phyloP scores from a whole-genome alignment of 768 basidiomycete species.

The Mrakia gelida region DNA sequence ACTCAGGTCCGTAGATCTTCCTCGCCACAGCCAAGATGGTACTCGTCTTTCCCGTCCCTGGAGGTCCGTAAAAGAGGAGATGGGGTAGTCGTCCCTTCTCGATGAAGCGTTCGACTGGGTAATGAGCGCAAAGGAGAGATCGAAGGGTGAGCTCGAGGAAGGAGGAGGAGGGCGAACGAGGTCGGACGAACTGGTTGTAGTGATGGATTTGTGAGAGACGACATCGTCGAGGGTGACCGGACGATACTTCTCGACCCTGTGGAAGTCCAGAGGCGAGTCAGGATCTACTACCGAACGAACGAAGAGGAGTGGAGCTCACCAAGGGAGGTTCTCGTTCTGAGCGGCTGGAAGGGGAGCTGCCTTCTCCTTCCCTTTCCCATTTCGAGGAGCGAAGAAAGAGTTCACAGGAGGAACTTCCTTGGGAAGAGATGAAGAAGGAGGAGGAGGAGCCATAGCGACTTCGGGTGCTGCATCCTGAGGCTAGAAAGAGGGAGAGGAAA shows the following conservation, averaged over 20 bases:
- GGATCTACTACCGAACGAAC: neutral
- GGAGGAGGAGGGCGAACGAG: neutral
- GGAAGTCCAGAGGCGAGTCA: neutral
- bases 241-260: conserved; percentile 96
- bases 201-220: conserved; percentile 95
- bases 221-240: conserved; percentile 88
- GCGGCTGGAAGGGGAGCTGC: neutral
- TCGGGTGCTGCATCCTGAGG: neutral
- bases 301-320: neutral
- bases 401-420: neutral
- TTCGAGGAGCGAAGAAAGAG: conserved; percentile 12
- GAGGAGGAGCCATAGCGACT: neutral
- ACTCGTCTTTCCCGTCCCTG: conserved; percentile 94
- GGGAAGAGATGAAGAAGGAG: neutral
- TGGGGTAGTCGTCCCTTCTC: conserved; percentile 91
- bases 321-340: conserved; percentile 17
- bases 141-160: conserved; percentile 17
- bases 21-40: conserved; percentile 94
- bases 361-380: conserved; percentile 11
- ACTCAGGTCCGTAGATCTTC: conserved; percentile 82
- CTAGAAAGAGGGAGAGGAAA: too few species aligned
- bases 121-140: neutral
- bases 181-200: conserved; percentile 71
- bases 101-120: conserved; percentile 89
- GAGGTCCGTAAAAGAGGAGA: conserved; percentile 93